phyloP scores from a whole-genome alignment of 768 basidiomycete genomes.

The Mycena kentingensis region DNA sequence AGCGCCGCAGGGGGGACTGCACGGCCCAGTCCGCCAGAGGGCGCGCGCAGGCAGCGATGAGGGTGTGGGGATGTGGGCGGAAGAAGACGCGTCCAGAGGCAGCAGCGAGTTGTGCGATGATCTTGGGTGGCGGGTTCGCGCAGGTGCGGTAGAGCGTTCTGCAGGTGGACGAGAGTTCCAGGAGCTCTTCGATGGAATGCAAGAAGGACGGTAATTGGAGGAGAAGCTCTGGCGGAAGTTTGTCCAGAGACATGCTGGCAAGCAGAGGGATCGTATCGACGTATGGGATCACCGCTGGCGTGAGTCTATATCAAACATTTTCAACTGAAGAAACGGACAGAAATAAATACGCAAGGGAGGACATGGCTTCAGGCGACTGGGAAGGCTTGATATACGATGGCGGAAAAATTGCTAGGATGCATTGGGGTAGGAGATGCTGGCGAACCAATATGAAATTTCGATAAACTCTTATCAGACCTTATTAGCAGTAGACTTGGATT shows the following conservation, averaged over 20 bases:
- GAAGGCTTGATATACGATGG: too few species aligned
- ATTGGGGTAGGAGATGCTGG: too few species aligned
- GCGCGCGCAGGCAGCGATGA: conserved; percentile 18
- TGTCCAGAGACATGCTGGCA: conserved; percentile 9
- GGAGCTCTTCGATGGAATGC: conserved; percentile 18
- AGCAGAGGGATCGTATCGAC: neutral
- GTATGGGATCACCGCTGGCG: neutral
- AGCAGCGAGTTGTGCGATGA: conserved; percentile 16
- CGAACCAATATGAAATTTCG: too few species aligned
- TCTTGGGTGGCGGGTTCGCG: conserved; percentile 10
- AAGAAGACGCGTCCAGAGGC: conserved; percentile 20
- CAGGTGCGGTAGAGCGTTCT: conserved; percentile 14
- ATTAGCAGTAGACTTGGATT: too few species aligned
- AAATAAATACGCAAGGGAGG: too few species aligned
- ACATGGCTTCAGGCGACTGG: too few species aligned
- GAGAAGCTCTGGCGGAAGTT: conserved; percentile 15
- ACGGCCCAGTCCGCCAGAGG: conserved; percentile 23
- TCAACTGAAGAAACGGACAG: too few species aligned
- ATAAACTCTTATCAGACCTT: too few species aligned
- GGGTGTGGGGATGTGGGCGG: conserved; percentile 22
- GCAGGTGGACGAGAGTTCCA: conserved; percentile 13
- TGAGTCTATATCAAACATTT: too few species aligned
- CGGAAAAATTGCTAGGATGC: too few species aligned
- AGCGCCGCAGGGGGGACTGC: conserved; percentile 8
- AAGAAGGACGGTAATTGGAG: conserved; percentile 10